Evolutionary conservation across 345 rosid species (phyloP), one percentile per base, ranked within the genome.

Genomic region (Schrenkiella parvula): DNA sequence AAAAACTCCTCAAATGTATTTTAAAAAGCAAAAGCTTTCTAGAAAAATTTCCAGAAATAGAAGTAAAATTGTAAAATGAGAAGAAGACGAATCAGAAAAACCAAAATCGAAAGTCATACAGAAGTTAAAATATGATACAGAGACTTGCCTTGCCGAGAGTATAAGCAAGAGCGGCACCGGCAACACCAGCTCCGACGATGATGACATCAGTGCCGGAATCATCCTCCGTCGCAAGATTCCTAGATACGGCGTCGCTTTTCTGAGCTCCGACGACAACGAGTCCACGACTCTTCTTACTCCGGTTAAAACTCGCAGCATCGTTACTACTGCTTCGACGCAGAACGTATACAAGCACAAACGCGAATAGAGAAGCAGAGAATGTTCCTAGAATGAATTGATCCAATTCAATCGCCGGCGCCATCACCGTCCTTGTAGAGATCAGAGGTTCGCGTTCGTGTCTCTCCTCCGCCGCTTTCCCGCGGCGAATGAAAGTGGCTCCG

Each of bases 111-210:
- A n/a, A n/a, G n/a, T n/a, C n/a, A n/a, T n/a, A n/a, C n/a, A n/a
- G n/a, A 56, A 17, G 11, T 13, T n/a, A 6, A 17, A 6, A 3
- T 4, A 0, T 10, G 39, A 5, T 5, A 22, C 3, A 5, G 7
- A 34, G 59, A 73, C 79, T 63, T 22, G 75, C 88, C 83, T 83
- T 85, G 47, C 51, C 86, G 35, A 87, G 85, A 4, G 89, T 72
- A 58, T 80, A 63, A 34, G 92, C 92, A 23, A 85, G 89, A 28
- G 88, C 89, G 3, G 87, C 74, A 22, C 91, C 91, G 2, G 88
- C 86, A 54, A 84, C 88, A 50, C 78, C 78, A 53, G 75, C 75
- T 37, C 80, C 80, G 0, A 70, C 71, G 41, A 76, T 81, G 22
- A 85, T 86, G 8, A 85, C 81, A 72, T 62, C 70, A 7, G 0